Percentiles rank a stretch among this genome's conserved stretches.
phyloP scores from a whole-genome alignment of 306 rosid genomes.

The Cercis canadensis region DNA sequence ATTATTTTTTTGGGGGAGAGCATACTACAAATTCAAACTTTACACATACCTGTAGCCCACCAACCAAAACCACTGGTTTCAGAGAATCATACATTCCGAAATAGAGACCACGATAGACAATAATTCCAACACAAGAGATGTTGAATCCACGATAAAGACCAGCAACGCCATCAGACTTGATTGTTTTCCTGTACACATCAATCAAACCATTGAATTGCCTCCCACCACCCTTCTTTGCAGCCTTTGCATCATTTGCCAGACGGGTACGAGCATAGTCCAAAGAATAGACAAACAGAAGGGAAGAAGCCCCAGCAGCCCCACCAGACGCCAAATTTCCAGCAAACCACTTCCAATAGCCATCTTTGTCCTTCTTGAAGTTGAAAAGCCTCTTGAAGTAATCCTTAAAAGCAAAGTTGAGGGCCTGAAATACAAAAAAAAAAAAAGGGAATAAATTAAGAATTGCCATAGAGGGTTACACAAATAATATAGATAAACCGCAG shows the following conservation, averaged over 20 bases:
- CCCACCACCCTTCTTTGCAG: conserved; percentile 86
- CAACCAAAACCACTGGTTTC: conserved; percentile 82
- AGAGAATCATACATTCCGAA: conserved; percentile 93
- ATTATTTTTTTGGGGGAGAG: no score
- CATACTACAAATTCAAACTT: background rate
- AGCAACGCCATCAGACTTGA: conserved; percentile 79
- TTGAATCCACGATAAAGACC: conserved; percentile 93
- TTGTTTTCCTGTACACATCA: conserved; percentile 83
- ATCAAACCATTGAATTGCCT: conserved; percentile 87
- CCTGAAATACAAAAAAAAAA: conserved; percentile 52
- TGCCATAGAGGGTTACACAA: background rate
- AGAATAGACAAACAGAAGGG: conserved; percentile 80
- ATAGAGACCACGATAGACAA: conserved; percentile 89
- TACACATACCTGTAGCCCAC: conserved; percentile 67
- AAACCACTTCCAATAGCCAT: conserved; percentile 96
- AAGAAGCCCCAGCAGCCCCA: conserved; percentile 90
- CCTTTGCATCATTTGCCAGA: conserved; percentile 80
- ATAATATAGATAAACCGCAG: conserved; percentile 1
- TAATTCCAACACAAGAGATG: conserved; percentile 80
- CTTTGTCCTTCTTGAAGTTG: conserved; percentile 84
- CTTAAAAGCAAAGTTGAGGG: conserved; percentile 88
- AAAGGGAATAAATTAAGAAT: background rate
- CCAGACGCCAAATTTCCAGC: conserved; percentile 95
- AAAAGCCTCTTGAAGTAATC: conserved; percentile 92
- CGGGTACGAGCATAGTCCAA: conserved; percentile 88